phyloP scores from a whole-genome alignment of 2,329 filamentous ascomycete species.

The Aspergillus fumigatiaffinis region DNA sequence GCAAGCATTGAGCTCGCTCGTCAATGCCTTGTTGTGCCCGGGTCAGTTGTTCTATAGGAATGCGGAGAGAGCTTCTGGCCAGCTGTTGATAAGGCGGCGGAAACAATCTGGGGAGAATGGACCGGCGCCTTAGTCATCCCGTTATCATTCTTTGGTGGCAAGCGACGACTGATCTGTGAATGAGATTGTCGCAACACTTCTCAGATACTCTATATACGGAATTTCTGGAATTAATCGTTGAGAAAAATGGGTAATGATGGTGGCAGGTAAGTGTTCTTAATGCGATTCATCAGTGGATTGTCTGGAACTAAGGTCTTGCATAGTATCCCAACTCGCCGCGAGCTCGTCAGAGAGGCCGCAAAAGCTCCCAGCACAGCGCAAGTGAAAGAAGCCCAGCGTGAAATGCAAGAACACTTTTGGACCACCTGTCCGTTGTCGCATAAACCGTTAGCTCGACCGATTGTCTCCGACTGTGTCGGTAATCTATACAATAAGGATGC shows the following conservation, averaged over 20 bases:
- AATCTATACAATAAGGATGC: constrained; percentile 94
- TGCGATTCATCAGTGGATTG: no score
- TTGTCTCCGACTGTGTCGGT: constrained; percentile 81
- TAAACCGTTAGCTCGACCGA: constrained; percentile 65
- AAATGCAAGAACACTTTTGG: constrained; percentile 85
- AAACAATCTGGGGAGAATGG: constrained; percentile 22
- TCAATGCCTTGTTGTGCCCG: constrained; percentile 5
- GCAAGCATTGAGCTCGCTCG: constrained; percentile 31
- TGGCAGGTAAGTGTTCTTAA: constrained; percentile 54
- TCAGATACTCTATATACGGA: neutral
- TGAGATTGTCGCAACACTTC: neutral
- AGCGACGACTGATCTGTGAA: constrained; percentile 9
- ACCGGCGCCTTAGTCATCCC: constrained; percentile 26
- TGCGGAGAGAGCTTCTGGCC: constrained; percentile 38
- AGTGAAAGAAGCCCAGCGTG: constrained; percentile 81
- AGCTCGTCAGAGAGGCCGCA: constrained; percentile 91
- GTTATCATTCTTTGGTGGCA: constrained; percentile 20
- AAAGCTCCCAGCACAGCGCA: constrained; percentile 77
- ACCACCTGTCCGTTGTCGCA: constrained; percentile 81
- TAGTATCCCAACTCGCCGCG: constrained; percentile 87
- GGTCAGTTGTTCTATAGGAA: constrained; percentile 8
- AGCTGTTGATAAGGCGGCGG: constrained; percentile 30
- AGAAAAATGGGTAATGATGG: constrained; percentile 92
- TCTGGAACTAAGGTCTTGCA: neutral
- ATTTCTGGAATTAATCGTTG: constrained; percentile 1